Evolutionary conservation across 192 early-diverging fungal genomes (phyloP).

Genomic region (Dispira simplex): DNA sequence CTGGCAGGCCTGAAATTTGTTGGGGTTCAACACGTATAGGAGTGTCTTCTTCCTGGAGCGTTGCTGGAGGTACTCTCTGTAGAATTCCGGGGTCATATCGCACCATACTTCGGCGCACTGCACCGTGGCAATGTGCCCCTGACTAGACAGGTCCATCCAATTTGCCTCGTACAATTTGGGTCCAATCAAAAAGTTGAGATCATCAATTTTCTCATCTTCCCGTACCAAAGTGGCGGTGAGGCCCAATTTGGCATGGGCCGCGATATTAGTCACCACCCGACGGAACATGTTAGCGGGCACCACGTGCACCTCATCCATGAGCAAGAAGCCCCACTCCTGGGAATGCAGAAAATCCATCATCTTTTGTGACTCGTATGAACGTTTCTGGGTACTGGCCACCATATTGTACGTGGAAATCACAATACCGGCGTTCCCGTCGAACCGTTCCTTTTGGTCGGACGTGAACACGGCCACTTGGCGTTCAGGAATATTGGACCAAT

Average conservation of each 20-base stretch:
- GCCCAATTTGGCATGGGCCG: constrained; percentile 93
- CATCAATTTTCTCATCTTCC: constrained; percentile 96
- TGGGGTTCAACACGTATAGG: constrained; percentile 92
- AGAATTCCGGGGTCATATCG: constrained; percentile 93
- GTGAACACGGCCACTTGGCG: constrained; percentile 91
- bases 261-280: constrained; percentile 78
- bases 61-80: constrained; percentile 78
- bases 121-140: constrained; percentile 96
- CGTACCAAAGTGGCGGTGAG: constrained; percentile 95
- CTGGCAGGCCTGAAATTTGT: constrained; percentile 95
- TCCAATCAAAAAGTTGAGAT: constrained; percentile 95
- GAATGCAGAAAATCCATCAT: constrained; percentile 89
- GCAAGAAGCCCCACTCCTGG: constrained; percentile 93
- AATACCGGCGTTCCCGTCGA: constrained; percentile 76
- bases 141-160: constrained; percentile 97
- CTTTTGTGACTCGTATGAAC: constrained; percentile 82
- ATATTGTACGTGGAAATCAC: constrained; percentile 96
- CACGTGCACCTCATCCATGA: constrained; percentile 98
- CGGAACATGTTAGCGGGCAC: constrained; percentile 95
- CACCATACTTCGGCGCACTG: constrained; percentile 99
- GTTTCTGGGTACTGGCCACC: constrained; percentile 85
- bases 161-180: constrained; percentile 99
- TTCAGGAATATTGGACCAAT: constrained; percentile 88
- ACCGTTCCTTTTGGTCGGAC: constrained; percentile 79
- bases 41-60: constrained; percentile 66